phyloP scores from a whole-genome alignment of 2,329 filamentous ascomycete species.

The Monosporascus ibericus region DNA sequence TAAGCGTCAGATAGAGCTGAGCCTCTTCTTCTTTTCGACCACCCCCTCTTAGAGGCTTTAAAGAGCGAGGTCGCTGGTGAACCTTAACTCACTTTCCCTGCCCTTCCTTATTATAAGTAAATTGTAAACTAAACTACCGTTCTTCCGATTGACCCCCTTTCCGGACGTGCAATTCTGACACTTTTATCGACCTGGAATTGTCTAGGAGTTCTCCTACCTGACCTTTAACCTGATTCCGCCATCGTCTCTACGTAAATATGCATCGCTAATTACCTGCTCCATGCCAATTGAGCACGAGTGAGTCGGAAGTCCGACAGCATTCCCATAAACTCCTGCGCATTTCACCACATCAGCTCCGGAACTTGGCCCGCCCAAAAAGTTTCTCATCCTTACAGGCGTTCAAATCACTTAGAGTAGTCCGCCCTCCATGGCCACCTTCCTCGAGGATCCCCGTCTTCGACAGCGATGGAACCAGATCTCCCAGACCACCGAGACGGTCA shows the following conservation, averaged over 20 bases:
- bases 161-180: neutral
- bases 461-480: conserved; percentile 91
- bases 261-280: neutral
- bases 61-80: too few species aligned
- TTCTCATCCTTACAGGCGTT: neutral
- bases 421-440: conserved; percentile 44
- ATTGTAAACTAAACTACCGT: too few species aligned
- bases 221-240: neutral
- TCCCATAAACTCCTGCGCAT: neutral
- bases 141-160: neutral
- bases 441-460: conserved; percentile 80
- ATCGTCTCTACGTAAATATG: neutral
- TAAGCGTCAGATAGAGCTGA: too few species aligned
- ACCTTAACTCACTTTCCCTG: too few species aligned
- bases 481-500: conserved; percentile 83
- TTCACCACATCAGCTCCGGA: too few species aligned
- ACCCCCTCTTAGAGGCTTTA: too few species aligned
- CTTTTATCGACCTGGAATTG: neutral
- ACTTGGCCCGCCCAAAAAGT: too few species aligned
- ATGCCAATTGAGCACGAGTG: neutral
- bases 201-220: neutral
- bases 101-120: too few species aligned
- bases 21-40: too few species aligned
- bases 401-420: conserved; percentile 5
- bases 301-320: neutral